Conservation (phyloP, 192 early-diverging fungal genomes). For the Glomus cerebriforme region DNA sequence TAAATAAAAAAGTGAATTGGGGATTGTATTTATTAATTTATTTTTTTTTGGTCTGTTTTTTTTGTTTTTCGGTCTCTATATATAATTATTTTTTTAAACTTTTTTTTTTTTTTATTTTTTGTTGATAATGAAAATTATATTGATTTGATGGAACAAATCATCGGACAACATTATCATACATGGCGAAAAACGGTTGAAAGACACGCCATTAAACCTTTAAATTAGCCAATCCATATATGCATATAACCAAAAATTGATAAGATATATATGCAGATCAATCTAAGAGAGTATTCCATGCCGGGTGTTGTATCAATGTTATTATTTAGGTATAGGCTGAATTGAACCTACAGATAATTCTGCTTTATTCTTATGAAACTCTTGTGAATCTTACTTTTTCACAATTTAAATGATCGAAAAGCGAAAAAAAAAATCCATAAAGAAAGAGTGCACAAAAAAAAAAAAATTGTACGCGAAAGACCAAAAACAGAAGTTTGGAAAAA, state of each 20-base stretch:
- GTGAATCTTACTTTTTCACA: neutral
- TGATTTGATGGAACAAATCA: neutral
- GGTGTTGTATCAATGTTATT: neutral
- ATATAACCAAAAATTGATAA: neutral
- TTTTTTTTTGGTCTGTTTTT: neutral
- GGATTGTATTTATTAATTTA: neutral
- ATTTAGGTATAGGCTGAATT: neutral
- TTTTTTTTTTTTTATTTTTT: neutral
- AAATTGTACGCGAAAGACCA: neutral
- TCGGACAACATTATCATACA: neutral
- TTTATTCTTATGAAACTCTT: neutral
- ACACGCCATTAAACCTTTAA: too few relatives aligned
- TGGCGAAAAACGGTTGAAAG: too few relatives aligned
- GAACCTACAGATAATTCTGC: neutral
- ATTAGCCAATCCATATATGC: neutral
- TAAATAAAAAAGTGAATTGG: neutral
- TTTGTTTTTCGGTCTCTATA: neutral
- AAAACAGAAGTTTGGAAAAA: neutral
- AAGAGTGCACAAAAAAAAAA: neutral
- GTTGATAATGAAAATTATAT: too few relatives aligned
- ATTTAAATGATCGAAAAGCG: neutral
- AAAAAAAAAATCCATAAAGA: neutral
- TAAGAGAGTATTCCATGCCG: too few relatives aligned
- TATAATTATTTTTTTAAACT: neutral
- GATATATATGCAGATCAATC: too few relatives aligned